Base-by-base conservation (phyloP, 352 stramenopile genomes). In the Globisporangium ultimum region DNA sequence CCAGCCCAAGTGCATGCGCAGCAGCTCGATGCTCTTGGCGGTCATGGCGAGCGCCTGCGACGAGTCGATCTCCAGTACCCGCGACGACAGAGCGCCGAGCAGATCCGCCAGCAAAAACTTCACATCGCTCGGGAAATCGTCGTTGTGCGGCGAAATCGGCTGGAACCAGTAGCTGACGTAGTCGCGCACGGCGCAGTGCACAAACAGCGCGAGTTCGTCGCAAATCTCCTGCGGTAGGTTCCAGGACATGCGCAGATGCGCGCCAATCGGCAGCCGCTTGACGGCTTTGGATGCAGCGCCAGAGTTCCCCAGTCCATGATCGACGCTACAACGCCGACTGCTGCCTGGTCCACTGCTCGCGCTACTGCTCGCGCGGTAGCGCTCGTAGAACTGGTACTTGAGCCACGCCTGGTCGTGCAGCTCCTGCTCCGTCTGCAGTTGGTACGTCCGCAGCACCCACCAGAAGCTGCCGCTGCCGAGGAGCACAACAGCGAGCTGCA, bases 1-100 rank as follows among this genome's bases (percentile, higher is more conserved):
- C 84, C 84, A 93, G 8, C 76, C 80, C 36, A 93, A 63, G 57
- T 93, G 84, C 48, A 93, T 56, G 13, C 78, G 78, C 59, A 90
- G 55, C 12, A 93, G 58, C 61, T 93, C 80, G 4, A 89, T 61
- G 48, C 66, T 71, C 61, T 84, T 87, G 42, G 84, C 72, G 10
- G 70, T 66, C 56, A 90, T 74, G 41, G 71, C 80, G 36, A 93
- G 67, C 21, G 81, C 84, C 57, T 86, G 76, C 13, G 76, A 77
- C 49, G 78, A 79, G 49, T 93, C 81, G 58, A 91, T 80, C 64
- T 88, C 77, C 47, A 89, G 61, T 21, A 91, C 54, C 12, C 80
- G 77, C 11, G 76, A 79, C 3, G 73, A 63, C 28, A 88, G 40
- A 0, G 81, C 78, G 46, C 81, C 80, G 15, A 88, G 58, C 40